phyloP scores from a whole-genome alignment of 1,284 basidiomycete species.

The Trametes versicolor region DNA sequence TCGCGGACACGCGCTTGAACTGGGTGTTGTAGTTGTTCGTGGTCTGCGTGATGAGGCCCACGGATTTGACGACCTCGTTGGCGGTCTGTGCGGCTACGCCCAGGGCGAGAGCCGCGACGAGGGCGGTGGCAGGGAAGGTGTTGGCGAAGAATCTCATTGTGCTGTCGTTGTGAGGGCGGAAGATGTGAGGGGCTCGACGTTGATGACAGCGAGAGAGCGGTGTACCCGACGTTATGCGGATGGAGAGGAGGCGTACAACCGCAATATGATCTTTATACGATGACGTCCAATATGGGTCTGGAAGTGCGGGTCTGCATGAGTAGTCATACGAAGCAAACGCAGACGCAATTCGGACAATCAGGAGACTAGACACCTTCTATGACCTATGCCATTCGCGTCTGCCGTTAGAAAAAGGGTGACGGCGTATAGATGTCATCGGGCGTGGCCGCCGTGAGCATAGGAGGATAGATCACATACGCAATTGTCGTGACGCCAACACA shows the following conservation, averaged over 20 bases:
- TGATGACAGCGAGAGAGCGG: background rate
- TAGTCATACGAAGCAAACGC: too few relatives aligned
- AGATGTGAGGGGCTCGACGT: background rate
- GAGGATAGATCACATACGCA: too few relatives aligned
- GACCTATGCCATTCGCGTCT: too few relatives aligned
- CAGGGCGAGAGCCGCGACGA: background rate
- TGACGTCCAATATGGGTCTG: too few relatives aligned
- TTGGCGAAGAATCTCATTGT: conserved; percentile 3
- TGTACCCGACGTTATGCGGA: background rate
- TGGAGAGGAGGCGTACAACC: background rate
- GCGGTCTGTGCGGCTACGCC: background rate
- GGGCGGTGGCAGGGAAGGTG: background rate
- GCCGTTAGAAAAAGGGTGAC: too few relatives aligned
- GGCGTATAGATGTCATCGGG: too few relatives aligned
- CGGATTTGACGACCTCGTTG: background rate
- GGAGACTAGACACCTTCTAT: too few relatives aligned
- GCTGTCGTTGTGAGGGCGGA: background rate
- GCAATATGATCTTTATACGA: too few relatives aligned
- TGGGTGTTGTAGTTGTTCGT: background rate
- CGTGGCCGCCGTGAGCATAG: too few relatives aligned
- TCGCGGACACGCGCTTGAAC: background rate
- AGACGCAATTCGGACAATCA: too few relatives aligned
- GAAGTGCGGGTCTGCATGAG: too few relatives aligned
- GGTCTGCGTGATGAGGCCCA: background rate
- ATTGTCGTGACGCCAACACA: too few relatives aligned